A percentile compares a stretch with the other conserved stretches of the same genome.
These are phyloP conservation scores for Laburnicola sp. DNA, from an alignment of 2,329 filamentous ascomycete species.

Conservation along the genomic window DNA sequence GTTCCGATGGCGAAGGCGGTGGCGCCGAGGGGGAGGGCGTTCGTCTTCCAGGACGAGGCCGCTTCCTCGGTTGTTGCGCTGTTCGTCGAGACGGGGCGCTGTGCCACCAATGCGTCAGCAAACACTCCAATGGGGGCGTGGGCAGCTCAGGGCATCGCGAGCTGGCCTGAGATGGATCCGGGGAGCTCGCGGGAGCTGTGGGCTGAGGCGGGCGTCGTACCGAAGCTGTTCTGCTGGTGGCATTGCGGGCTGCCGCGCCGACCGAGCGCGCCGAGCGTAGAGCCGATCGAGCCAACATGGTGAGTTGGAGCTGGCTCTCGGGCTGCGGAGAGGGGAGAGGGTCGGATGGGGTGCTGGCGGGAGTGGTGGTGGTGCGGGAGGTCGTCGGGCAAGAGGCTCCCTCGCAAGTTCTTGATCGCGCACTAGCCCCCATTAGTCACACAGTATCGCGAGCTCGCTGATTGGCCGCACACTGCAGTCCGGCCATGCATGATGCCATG, in stretches of 20 bases:
- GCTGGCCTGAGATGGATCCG: slow-evolving; percentile 24
- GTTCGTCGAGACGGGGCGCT: slow-evolving; percentile 69
- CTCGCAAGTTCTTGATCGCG: slow-evolving; percentile 21
- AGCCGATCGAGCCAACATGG: slow-evolving; percentile 92
- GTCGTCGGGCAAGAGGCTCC: slow-evolving; percentile 16
- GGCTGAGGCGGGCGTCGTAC: slow-evolving; percentile 45
- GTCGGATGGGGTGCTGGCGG: slow-evolving; percentile 42
- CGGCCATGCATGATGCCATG: not conserved
- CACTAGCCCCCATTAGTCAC: slow-evolving; percentile 22
- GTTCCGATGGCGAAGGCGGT: slow-evolving; percentile 86
- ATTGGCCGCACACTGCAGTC: slow-evolving; percentile 20
- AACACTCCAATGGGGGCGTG: slow-evolving; percentile 30
- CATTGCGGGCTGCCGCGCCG: slow-evolving; percentile 75
- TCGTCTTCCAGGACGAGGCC: slow-evolving; percentile 78
- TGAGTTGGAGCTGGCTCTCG: slow-evolving; percentile 51
- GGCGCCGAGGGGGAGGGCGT: slow-evolving; percentile 82
- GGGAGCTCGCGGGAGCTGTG: slow-evolving; percentile 35
- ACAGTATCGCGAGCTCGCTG: slow-evolving; percentile 13
- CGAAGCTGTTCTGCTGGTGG: slow-evolving; percentile 51
- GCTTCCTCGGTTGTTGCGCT: slow-evolving; percentile 68
- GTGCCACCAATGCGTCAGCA: slow-evolving; percentile 40
- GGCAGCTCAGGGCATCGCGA: slow-evolving; percentile 17
- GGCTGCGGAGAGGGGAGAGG: slow-evolving; percentile 37
- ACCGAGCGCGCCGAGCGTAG: slow-evolving; percentile 86
- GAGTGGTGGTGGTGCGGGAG: slow-evolving; percentile 28